A percentile compares a stretch with the other conserved stretches of the same genome.
Evolutionary conservation across 176 grass and related monocot genomes (phyloP).

Genomic region (Zizania latifolia): DNA sequence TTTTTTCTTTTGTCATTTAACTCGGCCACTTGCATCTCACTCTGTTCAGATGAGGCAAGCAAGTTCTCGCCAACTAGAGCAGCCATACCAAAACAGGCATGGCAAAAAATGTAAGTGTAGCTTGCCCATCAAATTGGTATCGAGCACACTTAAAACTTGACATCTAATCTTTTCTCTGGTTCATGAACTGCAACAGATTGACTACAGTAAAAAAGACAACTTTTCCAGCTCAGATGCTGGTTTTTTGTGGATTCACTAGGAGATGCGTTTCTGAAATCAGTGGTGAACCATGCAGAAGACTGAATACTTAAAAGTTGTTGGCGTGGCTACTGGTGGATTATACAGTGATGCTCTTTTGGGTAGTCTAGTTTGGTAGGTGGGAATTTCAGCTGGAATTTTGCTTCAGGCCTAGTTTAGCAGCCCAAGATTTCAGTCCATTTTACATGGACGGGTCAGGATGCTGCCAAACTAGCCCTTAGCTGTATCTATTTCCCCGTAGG

Average conservation of each 20-base stretch:
- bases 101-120: conserved; percentile 34
- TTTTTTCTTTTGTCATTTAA: not conserved
- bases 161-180: not conserved
- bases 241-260: not conserved
- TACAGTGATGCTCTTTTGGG: not conserved
- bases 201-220: not conserved
- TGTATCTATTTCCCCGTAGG: not conserved
- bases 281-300: not conserved
- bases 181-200: not conserved
- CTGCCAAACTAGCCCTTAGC: too few relatives aligned
- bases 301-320: too few relatives aligned
- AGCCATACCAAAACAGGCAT: conserved; percentile 22
- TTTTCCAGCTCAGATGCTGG: not conserved
- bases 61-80: not conserved
- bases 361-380: not conserved
- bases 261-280: not conserved
- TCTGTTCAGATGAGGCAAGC: conserved; percentile 37
- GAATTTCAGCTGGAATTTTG: not conserved
- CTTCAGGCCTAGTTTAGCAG: too few relatives aligned
- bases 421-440: too few relatives aligned
- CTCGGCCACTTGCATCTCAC: not conserved
- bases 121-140: not conserved
- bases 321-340: not conserved
- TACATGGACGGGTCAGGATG: too few relatives aligned
- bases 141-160: not conserved